These are phyloP conservation scores for Calcarisporium arbuscula DNA, from an alignment of 2,329 filamentous ascomycete species.

Conservation along the genomic window DNA sequence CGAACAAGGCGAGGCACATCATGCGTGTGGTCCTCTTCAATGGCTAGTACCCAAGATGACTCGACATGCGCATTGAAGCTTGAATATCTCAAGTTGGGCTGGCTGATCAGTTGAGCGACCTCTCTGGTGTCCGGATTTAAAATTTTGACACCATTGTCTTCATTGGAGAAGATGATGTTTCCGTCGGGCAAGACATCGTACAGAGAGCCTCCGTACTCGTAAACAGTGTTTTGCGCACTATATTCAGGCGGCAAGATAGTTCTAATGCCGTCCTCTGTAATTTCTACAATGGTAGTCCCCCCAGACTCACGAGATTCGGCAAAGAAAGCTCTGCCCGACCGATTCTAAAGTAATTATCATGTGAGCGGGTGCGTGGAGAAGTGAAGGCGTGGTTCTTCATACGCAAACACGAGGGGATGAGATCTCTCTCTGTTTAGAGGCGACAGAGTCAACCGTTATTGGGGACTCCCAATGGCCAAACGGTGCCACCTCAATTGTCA, in stretches of 20 bases:
- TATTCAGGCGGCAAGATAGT: constrained; percentile 38
- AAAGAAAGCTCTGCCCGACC: constrained; percentile 29
- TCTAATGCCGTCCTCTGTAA: constrained; percentile 22
- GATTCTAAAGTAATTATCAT: constrained; percentile 12
- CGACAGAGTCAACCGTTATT: constrained; percentile 31
- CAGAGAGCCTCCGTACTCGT: constrained; percentile 47
- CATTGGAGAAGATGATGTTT: constrained; percentile 40
- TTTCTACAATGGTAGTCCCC: constrained; percentile 38
- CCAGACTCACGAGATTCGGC: constrained; percentile 33
- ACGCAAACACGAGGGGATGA: constrained; percentile 30
- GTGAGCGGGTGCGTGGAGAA: too few relatives aligned
- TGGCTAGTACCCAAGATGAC: constrained; percentile 38
- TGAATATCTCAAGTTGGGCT: constrained; percentile 33
- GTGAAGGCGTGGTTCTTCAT: too few relatives aligned
- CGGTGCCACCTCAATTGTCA: too few relatives aligned
- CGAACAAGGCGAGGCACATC: constrained; percentile 23
- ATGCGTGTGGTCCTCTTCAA: constrained; percentile 43
- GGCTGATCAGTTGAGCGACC: constrained; percentile 24
- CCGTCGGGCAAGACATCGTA: constrained; percentile 32
- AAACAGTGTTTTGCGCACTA: constrained; percentile 38
- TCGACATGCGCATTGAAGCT: constrained; percentile 37
- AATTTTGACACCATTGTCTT: constrained; percentile 34
- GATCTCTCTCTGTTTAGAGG: constrained; percentile 25
- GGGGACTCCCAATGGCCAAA: constrained; percentile 35
- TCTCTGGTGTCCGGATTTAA: constrained; percentile 31